Base-by-base conservation (phyloP, 495 filamentous ascomycete genomes). In the Aspergillus ellipticus region DNA sequence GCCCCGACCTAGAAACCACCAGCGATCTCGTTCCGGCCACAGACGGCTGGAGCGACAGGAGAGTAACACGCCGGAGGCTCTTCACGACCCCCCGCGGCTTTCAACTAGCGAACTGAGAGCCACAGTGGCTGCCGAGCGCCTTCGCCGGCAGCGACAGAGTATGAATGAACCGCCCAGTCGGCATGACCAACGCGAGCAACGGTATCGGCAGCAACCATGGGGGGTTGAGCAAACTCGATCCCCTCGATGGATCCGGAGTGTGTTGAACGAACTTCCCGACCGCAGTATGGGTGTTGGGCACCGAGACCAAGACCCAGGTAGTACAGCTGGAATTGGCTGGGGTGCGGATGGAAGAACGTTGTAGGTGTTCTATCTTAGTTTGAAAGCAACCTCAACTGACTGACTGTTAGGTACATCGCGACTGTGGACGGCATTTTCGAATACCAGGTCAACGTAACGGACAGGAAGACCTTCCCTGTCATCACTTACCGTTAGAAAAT, bases 401-500 rank as follows among this genome's bases (percentile, higher is more conserved):
- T 51, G 35, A 39, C 35, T 17, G 26, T 15, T 54, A 90, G 89
- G 55, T 90, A 85, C 59, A 77, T 89, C 61, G 89, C 80, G n/a
- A 87, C 87, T 3, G 78, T 88, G 51, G 79, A 87, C 48, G 89
- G 89, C 17, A 87, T 92, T 16, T 86, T 88, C 55, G 85, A 91
- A 68, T 88, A 84, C 57, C 77, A 78, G 20, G 74, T 91, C 53
- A 87, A 92, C 62, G 64, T 84, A 19, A 65, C 77, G n/a, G 79
- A 82, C 48, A 78, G 88, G 54, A 88, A 83, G 67, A 76, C 80
- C 5, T 88, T 84, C 61, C 86, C 88, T 22, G 77, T 77, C 29
- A 72, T 87, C 39, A 71, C 73, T 20, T 78, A 81, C 56, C 76
- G 85, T 51, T 90, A 60, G 82, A 42, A 15, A 29, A 26, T 26